Base-by-base conservation (phyloP, 352 stramenopile species). In the Phytophthora fragariae region DNA sequence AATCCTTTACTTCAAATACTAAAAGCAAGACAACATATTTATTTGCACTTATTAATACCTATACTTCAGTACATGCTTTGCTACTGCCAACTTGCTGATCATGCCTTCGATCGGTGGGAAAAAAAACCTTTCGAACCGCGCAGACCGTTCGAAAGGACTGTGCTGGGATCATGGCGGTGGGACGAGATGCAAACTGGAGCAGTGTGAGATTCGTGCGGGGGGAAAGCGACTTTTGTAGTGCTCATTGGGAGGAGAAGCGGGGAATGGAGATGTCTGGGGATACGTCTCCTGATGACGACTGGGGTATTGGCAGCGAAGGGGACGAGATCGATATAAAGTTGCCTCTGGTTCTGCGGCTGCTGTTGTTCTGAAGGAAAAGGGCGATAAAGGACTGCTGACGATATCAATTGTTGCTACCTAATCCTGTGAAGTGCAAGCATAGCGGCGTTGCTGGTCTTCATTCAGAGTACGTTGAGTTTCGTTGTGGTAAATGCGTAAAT, bases 121-220 rank as follows among this genome's bases (percentile, higher is more conserved):
- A 31, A 31, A 27, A 27, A 27, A 21, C 19, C 19, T 27, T 1
- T 27, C 24, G 24, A 27, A 27, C 24, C 24, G 24, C 64, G 39
- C 64, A 64, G 29, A 76, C 64, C 27, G 3, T 5, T 31, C 27
- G 27, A 31, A 6, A 55, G 60, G 31, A 71, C 9, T 61, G 10
- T 76, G 70, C 39, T 62, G 65, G 63, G 61, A 39, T 37, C 70
- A 76, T 49, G 64, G 70, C 12, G 70, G 70, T 2, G 64, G 70
- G 5, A 69, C 12, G 27, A 64, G 53, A 41, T 76, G 70, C 24
- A 57, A 33, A 1, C 44, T 76, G 11, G 54, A 63, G 41, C 67
- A 64, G 65, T 73, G 70, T 9, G 57, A 62, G 1, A 73, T 46
- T 5, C 41, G 41, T 5, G 59, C 57, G 1, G 63, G 61, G 19